A percentile compares a stretch with the other conserved stretches of the same genome.
phyloP scores from a whole-genome alignment of 208 protist species.

The Acanthamoeba royreba region DNA sequence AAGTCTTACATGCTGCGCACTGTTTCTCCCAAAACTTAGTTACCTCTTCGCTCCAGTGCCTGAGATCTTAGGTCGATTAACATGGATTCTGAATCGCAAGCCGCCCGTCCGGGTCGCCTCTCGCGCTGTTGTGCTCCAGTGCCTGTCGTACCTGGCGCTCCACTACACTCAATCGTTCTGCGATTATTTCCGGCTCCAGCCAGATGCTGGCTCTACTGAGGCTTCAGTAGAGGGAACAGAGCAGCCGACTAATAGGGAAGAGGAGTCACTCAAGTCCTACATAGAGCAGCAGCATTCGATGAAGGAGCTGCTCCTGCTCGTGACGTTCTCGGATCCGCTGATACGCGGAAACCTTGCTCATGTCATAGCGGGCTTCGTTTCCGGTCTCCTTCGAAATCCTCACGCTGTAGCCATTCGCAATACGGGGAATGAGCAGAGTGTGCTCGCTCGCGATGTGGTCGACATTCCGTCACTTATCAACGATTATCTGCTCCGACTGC shows the following conservation, averaged over 20 bases:
- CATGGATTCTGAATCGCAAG: neutral
- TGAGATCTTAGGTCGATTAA: neutral
- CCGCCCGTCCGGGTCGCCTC: neutral
- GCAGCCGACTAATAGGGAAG: neutral
- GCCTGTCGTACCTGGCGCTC: neutral
- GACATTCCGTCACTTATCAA: neutral
- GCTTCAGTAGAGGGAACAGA: neutral
- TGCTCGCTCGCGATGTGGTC: neutral
- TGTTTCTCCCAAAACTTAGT: no score
- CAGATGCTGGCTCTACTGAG: neutral
- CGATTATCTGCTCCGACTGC: neutral
- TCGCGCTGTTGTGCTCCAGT: slow-evolving; percentile 19
- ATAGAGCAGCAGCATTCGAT: neutral
- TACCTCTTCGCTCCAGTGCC: no score
- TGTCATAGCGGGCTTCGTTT: neutral
- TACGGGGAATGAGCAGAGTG: neutral
- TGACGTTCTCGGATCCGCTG: slow-evolving; percentile 17
- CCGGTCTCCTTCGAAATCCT: neutral
- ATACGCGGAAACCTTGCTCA: neutral
- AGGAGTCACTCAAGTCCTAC: neutral
- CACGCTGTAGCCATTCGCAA: neutral
- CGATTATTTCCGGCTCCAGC: slow-evolving; percentile 10
- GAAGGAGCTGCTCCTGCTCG: neutral
- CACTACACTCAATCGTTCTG: slow-evolving; percentile 25
- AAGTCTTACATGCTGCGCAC: neutral